A percentile compares a stretch with the other conserved stretches of the same genome.
These are phyloP conservation scores for Colletotrichum sp. DNA, from an alignment of 2,329 filamentous ascomycete genomes.

Conservation along the genomic window DNA sequence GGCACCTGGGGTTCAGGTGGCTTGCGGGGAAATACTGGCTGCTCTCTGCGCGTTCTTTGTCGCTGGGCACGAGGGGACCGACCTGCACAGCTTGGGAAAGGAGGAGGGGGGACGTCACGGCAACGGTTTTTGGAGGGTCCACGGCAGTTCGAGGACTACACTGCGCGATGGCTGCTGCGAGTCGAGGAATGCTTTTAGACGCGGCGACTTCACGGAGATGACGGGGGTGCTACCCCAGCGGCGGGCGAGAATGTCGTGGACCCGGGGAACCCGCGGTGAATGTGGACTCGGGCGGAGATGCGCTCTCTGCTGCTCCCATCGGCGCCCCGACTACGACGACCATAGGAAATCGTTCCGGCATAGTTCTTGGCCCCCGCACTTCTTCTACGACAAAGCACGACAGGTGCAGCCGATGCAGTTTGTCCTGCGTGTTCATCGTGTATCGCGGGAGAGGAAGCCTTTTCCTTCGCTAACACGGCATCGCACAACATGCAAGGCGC, in stretches of 20 bases:
- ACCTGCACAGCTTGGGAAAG: neutral
- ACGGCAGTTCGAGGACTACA: neutral
- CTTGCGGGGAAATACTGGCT: neutral
- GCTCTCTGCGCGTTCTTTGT: neutral
- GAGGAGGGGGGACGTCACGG: neutral
- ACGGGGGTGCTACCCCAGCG: neutral
- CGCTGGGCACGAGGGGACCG: neutral
- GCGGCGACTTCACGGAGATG: neutral
- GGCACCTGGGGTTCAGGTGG: neutral
- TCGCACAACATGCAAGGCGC: neutral
- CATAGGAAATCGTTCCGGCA: neutral
- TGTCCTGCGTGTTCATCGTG: neutral
- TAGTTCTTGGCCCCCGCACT: neutral
- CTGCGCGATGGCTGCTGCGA: neutral
- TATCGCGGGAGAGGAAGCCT: neutral
- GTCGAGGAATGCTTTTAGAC: neutral
- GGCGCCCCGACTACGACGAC: neutral
- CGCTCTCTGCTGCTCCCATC: neutral
- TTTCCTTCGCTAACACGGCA: neutral
- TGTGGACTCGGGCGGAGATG: neutral
- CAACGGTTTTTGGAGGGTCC: neutral
- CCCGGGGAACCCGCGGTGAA: neutral
- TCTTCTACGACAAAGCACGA: neutral
- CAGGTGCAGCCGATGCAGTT: neutral
- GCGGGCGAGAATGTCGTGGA: neutral